These are phyloP conservation scores for Epichloe sibirici DNA, from an alignment of 2,329 filamentous ascomycete genomes.

Conservation along the genomic window DNA sequence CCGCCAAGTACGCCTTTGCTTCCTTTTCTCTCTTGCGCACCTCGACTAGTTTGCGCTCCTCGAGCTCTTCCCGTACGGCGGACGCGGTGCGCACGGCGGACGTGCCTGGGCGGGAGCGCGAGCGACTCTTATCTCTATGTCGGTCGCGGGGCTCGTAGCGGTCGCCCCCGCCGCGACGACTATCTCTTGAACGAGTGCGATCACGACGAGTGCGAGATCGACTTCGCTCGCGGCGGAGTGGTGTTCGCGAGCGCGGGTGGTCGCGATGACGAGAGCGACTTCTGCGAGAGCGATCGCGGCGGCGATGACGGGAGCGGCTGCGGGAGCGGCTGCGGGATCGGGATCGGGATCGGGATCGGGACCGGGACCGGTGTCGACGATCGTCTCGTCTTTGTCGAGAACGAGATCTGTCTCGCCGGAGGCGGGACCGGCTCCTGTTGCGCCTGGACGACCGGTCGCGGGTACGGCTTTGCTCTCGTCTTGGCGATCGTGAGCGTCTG, in stretches of 20 bases:
- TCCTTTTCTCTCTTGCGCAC: slow-evolving; percentile 51
- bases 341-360: not conserved
- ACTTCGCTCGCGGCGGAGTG: slow-evolving; percentile 20
- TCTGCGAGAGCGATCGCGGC: slow-evolving; percentile 21
- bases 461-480: slow-evolving; percentile 22
- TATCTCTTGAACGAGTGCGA: slow-evolving; percentile 13
- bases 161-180: slow-evolving; percentile 12
- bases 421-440: slow-evolving; percentile 24
- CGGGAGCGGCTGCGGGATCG: not conserved
- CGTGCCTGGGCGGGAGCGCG: slow-evolving; percentile 28
- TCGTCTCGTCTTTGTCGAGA: slow-evolving; percentile 25
- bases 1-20: slow-evolving; percentile 51
- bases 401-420: slow-evolving; percentile 27
- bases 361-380: slow-evolving; percentile 13
- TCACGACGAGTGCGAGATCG: slow-evolving; percentile 10
- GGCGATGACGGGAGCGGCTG: slow-evolving; percentile 21
- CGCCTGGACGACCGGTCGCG: slow-evolving; percentile 20
- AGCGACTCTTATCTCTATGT: slow-evolving; percentile 27
- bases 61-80: slow-evolving; percentile 33
- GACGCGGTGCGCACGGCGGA: slow-evolving; percentile 26
- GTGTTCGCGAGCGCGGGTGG: slow-evolving; percentile 18
- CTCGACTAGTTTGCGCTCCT: slow-evolving; percentile 48
- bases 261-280: slow-evolving; percentile 23
- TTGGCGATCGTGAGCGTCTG: slow-evolving; percentile 27
- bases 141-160: slow-evolving; percentile 9